Evolutionary conservation across 2,329 filamentous ascomycete species (phyloP), one percentile per base, ranked within the genome.

Genomic region (Aspergillus brunneoviolaceus): DNA sequence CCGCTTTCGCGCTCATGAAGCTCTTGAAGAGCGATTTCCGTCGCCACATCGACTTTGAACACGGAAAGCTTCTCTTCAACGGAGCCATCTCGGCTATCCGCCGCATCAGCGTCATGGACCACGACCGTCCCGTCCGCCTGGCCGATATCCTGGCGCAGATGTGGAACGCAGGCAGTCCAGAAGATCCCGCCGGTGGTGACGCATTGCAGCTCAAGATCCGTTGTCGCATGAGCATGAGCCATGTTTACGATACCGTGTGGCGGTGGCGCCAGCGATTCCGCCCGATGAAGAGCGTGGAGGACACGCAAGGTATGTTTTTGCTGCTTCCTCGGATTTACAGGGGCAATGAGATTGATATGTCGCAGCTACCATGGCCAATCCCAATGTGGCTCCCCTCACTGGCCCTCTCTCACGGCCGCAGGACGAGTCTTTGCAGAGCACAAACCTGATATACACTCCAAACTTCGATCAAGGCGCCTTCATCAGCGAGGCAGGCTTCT

Each of bases 241-340:
- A 88, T 49, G 82, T 88, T 2, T 88, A 86, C 67, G 87, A 89
- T 69, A 85, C 84, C 2, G 85, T 88, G 19, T 88, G 85, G 85
- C 81, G 85, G 52, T 89, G 86, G 86, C 80, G 85, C 55, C 81
- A 85, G 56, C 83, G 85, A 63, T 85, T 85, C 72, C 88, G 90
- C 73, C 84, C 87, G 51, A 80, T 85, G 70, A 89, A 87, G 60
- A 84, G 87, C 55, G 62, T 69, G 0, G 70, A 75, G 69, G 87
- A 88, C 63, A 80, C 90, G 55, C 88, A 91, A 76, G 83, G 88
- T 91, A 81, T 80, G 85, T 64, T 9, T 29, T 29, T 2, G 27
- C 27, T 6, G 6, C 2, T 29, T 29, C 2, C 27, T 29, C 27
- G 27, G 27, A 29, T 2, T 9, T 29, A 2, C 27, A 29, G 27